Evolutionary conservation across 805 yeast genomes (phyloP).

Genomic region (Kregervanrija fluxuum): DNA sequence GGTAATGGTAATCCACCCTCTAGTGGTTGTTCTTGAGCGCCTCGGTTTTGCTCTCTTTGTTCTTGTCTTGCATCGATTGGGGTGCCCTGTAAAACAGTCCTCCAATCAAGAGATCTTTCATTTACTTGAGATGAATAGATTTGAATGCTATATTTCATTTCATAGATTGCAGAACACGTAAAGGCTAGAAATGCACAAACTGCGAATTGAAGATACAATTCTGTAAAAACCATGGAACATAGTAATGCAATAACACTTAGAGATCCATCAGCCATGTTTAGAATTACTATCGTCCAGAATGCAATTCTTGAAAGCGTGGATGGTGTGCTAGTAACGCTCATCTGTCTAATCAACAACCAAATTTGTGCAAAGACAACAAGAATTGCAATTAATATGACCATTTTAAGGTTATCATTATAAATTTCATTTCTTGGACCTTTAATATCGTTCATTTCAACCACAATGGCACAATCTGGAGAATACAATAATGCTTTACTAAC

Average conservation of each 20-base stretch:
- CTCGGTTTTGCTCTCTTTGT: conserved; percentile 4
- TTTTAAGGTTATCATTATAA: conserved; percentile 30
- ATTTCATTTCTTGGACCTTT: conserved; percentile 57
- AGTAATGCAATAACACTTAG: conserved; percentile 56
- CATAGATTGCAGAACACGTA: conserved; percentile 66
- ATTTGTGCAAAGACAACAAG: conserved; percentile 45
- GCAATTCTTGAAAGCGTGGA: conserved; percentile 72
- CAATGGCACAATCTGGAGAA: conserved; percentile 84
- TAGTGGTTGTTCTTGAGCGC: conserved; percentile 12
- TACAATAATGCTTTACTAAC: conserved; percentile 56
- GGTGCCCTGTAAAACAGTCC: conserved; percentile 60
- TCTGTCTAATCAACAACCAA: conserved; percentile 55
- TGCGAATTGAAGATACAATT: conserved; percentile 58
- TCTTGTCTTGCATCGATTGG: conserved; percentile 31
- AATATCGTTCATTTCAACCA: conserved; percentile 32
- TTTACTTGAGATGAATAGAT: conserved; percentile 66
- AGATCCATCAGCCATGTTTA: conserved; percentile 64
- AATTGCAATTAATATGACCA: conserved; percentile 36
- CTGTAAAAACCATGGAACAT: conserved; percentile 45
- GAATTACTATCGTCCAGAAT: conserved; percentile 56
- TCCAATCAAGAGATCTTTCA: conserved; percentile 58
- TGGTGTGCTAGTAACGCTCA: conserved; percentile 68
- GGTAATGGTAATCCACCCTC: conserved; percentile 13
- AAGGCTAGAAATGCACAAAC: conserved; percentile 65
- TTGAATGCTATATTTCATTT: conserved; percentile 62